These are phyloP conservation scores for Hanseniaspora mollemarum DNA, from an alignment of 805 yeast species.

Conservation along the genomic window DNA sequence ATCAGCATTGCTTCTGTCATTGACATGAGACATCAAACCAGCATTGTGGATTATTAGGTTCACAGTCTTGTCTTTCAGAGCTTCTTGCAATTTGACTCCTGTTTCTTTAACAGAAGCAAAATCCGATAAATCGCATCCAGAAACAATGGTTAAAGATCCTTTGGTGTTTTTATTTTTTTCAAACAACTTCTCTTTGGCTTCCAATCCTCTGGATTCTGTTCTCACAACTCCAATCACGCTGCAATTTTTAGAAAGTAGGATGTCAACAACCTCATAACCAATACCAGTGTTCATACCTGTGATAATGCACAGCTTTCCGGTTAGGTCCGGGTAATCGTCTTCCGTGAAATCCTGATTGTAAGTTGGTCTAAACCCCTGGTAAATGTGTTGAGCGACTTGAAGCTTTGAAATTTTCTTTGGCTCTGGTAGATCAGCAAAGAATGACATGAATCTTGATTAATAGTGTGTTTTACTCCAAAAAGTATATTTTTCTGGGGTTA, in stretches of 20 bases:
- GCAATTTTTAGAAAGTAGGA: slow-evolving; percentile 29
- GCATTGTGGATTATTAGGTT: slow-evolving; percentile 32
- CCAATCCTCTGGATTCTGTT: slow-evolving; percentile 28
- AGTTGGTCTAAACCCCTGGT: slow-evolving; percentile 23
- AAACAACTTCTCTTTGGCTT: slow-evolving; percentile 25
- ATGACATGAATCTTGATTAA: no score
- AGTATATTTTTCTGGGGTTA: no score
- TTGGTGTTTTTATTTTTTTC: slow-evolving; percentile 23
- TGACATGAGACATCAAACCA: slow-evolving; percentile 29
- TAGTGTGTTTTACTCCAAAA: no score
- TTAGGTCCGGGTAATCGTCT: slow-evolving; percentile 30
- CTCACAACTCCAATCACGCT: slow-evolving; percentile 29
- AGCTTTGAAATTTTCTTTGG: slow-evolving; percentile 22
- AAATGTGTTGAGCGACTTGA: slow-evolving; percentile 19
- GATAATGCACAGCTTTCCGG: slow-evolving; percentile 31
- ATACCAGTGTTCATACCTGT: slow-evolving; percentile 36
- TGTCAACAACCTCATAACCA: slow-evolving; percentile 25
- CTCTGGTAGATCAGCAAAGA: slow-evolving; percentile 16
- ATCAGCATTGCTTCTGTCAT: slow-evolving; percentile 26
- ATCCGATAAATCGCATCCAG: slow-evolving; percentile 33
- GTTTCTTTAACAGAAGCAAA: slow-evolving; percentile 30
- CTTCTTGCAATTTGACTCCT: slow-evolving; percentile 21
- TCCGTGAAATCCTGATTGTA: slow-evolving; percentile 26
- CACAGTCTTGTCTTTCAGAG: slow-evolving; percentile 21
- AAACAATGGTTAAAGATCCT: slow-evolving; percentile 23